phyloP scores from a whole-genome alignment of 2,329 filamentous ascomycete genomes.

The Bretziella fagacearum region DNA sequence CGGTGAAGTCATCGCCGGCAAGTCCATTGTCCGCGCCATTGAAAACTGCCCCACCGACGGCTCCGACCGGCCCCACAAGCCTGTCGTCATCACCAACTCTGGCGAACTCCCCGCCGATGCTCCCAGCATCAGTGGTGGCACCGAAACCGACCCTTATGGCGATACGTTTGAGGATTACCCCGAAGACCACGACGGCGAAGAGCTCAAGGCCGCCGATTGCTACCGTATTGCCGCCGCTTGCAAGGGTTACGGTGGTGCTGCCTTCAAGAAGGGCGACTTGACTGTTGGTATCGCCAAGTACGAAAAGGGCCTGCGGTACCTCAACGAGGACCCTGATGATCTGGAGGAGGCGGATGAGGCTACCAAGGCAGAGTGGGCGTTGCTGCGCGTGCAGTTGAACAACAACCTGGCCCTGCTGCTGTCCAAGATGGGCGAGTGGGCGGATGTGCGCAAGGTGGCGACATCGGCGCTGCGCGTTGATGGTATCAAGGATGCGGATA shows the following conservation, averaged over 20 bases:
- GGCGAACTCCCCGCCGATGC: constrained; percentile 65
- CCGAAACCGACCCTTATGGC: constrained; percentile 60
- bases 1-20: constrained; percentile 82
- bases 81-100: constrained; percentile 64
- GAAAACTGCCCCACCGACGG: constrained; percentile 64
- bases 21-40: constrained; percentile 75
- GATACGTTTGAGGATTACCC: constrained; percentile 94
- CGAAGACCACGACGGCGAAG: constrained; percentile 51
- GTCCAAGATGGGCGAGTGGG: constrained; percentile 59
- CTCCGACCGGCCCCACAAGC: constrained; percentile 60
- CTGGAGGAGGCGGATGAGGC: constrained; percentile 54
- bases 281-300: constrained; percentile 71
- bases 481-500: constrained; percentile 54
- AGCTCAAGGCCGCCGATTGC: constrained; percentile 38
- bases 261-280: constrained; percentile 67
- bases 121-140: constrained; percentile 48
- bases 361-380: constrained; percentile 47
- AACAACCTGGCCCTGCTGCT: constrained; percentile 76
- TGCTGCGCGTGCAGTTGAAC: constrained; percentile 71
- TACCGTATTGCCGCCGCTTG: constrained; percentile 67
- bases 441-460: constrained; percentile 54
- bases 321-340: constrained; percentile 62
- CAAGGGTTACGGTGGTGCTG: constrained; percentile 83
- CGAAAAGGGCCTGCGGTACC: constrained; percentile 77
- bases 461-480: constrained; percentile 53